Base-by-base conservation (phyloP, 139 green algal genomes). In the Micractinium conductrix region DNA sequence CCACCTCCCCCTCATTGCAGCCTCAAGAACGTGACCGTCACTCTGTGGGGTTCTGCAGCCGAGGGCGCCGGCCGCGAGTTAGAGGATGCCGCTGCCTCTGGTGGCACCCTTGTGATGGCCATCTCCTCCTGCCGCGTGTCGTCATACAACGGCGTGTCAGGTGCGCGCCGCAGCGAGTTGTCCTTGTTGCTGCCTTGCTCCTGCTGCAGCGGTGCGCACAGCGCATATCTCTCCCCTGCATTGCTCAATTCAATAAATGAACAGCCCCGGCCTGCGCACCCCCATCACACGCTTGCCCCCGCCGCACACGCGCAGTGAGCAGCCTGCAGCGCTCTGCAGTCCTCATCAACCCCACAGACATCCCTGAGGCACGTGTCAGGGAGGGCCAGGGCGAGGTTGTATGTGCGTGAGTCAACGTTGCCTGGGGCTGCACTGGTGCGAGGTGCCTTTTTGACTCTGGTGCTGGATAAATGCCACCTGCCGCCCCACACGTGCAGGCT, bases 81-180 rank as follows among this genome's bases (percentile, higher is more conserved):
- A 68, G 93, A 96, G 30, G 87, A 71, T 4, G 35, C 71, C 30
- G 86, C 67, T 16, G 35, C 71, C 30, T 81, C 67, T 16, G 85
- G 26, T 5, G 19, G 55, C 4, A 30, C 40, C 19, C 85, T 89
- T 14, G 42, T 93, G 22, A 35, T 90, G n/a, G 75, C 88, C 30
- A 60, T 94, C 60, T 91, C 88, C 45, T n/a, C 72, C 45, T 93
- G 88, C 87, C 84, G 89, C 58, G 91, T 96, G 21, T 87, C 83
- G 0, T 91, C 93, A 60, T 96, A 90, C 90, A 94, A 95, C 67
- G 93, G 92, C 40, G 93, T 95, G 71, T 95, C 70, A 53, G 70
- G 78, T 69, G 30, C 17, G 33, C 33, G 33, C 33, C 26, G 65
- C 26, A 1, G 5, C 44, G 26, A 12, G 60, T 33, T 65, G 16